phyloP scores from a whole-genome alignment of 208 protist genomes.

The Kentomonas sorsogonicus region DNA sequence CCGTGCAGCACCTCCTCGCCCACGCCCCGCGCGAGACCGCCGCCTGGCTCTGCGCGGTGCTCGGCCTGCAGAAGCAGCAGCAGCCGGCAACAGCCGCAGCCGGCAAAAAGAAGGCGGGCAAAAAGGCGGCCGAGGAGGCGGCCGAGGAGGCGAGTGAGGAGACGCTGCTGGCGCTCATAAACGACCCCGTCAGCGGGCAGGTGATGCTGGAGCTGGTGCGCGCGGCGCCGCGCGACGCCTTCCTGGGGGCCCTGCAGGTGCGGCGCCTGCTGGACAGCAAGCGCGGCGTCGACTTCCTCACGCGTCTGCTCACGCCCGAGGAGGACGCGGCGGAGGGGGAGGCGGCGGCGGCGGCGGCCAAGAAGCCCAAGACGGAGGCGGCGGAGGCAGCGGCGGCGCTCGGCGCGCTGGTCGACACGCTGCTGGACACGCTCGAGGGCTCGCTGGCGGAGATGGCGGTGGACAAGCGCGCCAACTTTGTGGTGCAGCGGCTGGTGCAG shows the following conservation, averaged over 20 bases:
- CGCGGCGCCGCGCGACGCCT: slow-evolving; percentile 19
- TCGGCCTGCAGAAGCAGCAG: slow-evolving; percentile 23
- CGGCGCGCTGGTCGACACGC: slow-evolving; percentile 31
- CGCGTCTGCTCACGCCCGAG: slow-evolving; percentile 36
- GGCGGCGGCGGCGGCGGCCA: slow-evolving; percentile 11
- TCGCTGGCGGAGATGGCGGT: slow-evolving; percentile 56
- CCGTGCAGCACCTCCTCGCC: slow-evolving; percentile 65
- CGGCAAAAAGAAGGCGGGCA: slow-evolving; percentile 23
- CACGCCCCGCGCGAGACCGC: slow-evolving; percentile 31
- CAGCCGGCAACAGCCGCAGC: slow-evolving; percentile 4
- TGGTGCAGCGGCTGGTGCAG: slow-evolving; percentile 63
- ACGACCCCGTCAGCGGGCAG: slow-evolving; percentile 64
- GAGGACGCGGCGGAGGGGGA: slow-evolving; percentile 2
- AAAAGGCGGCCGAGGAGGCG: not conserved
- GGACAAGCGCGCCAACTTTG: slow-evolving; percentile 75
- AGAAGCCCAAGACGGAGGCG: slow-evolving; percentile 12
- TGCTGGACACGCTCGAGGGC: slow-evolving; percentile 32
- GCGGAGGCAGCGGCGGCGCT: slow-evolving; percentile 28
- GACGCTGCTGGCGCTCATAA: slow-evolving; percentile 53
- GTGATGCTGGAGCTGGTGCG: slow-evolving; percentile 56
- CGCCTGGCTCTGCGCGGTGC: slow-evolving; percentile 58
- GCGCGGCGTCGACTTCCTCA: slow-evolving; percentile 68
- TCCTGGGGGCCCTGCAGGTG: slow-evolving; percentile 42
- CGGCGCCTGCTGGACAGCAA: slow-evolving; percentile 44
- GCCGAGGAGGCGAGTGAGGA: slow-evolving; percentile 17